A percentile compares a stretch with the other conserved stretches of the same genome.
These are phyloP conservation scores for Salix caprea DNA, from an alignment of 345 rosid species.

Conservation along the genomic window DNA sequence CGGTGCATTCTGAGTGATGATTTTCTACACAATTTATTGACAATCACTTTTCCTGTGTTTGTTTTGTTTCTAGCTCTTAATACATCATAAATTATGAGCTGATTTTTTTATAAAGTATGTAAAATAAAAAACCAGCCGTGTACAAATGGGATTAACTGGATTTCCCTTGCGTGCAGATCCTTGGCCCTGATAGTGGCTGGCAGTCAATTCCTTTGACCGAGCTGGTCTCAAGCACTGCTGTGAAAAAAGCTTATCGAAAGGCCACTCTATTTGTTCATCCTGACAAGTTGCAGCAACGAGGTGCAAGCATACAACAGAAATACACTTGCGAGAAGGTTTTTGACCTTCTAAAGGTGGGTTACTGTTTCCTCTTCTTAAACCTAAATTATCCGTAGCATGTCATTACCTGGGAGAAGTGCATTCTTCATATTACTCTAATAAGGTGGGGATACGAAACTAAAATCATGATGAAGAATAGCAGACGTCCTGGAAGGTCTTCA, in stretches of 20 bases:
- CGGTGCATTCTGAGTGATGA: background rate
- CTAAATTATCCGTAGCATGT: background rate
- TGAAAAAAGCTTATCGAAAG: conserved; percentile 85
- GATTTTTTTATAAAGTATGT: background rate
- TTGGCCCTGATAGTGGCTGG: conserved; percentile 94
- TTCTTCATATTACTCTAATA: no score
- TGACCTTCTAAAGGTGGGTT: conserved; percentile 78
- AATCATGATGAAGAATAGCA: background rate
- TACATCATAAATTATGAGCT: background rate
- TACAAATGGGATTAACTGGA: background rate
- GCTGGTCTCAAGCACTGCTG: conserved; percentile 58
- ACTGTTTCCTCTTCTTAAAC: background rate
- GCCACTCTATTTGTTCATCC: conserved; percentile 92
- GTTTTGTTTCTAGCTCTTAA: no score
- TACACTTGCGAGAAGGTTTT: conserved; percentile 91
- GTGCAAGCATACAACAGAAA: conserved; percentile 86
- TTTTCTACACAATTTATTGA: background rate
- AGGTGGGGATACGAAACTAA: background rate
- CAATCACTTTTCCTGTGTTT: background rate
- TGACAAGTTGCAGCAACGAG: conserved; percentile 94
- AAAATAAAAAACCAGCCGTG: background rate
- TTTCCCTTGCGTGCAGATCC: conserved; percentile 51
- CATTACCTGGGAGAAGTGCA: background rate
- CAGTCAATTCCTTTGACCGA: conserved; percentile 77
- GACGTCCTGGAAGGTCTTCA: background rate